Conservation (phyloP, 169 alveolate species). For the Eimeria sp. region DNA sequence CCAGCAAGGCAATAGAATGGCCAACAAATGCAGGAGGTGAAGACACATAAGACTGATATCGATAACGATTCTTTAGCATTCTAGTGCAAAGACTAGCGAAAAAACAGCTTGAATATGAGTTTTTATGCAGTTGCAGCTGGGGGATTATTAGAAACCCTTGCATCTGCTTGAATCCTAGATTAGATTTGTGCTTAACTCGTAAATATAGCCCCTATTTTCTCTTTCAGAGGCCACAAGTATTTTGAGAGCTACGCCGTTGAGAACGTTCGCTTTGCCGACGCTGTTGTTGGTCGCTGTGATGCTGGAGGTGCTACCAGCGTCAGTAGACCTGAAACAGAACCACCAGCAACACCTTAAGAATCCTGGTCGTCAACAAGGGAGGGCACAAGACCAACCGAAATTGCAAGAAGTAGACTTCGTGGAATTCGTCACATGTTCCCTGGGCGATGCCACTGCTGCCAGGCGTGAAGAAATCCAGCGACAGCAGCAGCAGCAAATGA, state of each 20-base stretch:
- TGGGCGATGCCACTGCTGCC: background rate
- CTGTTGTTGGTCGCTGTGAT: slow-evolving; percentile 33
- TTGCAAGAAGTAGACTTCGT: background rate
- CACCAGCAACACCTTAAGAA: background rate
- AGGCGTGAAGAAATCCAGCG: slow-evolving; percentile 3
- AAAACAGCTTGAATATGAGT: background rate
- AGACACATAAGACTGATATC: background rate
- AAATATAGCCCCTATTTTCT: too few species aligned
- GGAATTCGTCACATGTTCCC: background rate
- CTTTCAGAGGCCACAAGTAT: slow-evolving; percentile 33
- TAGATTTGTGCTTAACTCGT: background rate
- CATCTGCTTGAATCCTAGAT: background rate
- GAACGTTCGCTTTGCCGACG: slow-evolving; percentile 39
- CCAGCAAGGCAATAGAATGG: slow-evolving; percentile 35
- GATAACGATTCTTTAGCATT: background rate
- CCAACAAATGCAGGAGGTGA: slow-evolving; percentile 50
- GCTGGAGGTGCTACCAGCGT: slow-evolving; percentile 51
- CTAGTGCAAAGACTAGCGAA: background rate
- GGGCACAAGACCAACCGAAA: background rate
- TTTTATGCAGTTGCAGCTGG: background rate
- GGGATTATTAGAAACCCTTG: background rate
- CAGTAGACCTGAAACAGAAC: background rate
- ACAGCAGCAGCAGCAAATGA: slow-evolving; percentile 32
- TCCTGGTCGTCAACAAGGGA: background rate
- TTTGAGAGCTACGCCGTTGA: slow-evolving; percentile 18